phyloP scores from a whole-genome alignment of 2,329 filamentous ascomycete species.

The Metarhizium robertsii region DNA sequence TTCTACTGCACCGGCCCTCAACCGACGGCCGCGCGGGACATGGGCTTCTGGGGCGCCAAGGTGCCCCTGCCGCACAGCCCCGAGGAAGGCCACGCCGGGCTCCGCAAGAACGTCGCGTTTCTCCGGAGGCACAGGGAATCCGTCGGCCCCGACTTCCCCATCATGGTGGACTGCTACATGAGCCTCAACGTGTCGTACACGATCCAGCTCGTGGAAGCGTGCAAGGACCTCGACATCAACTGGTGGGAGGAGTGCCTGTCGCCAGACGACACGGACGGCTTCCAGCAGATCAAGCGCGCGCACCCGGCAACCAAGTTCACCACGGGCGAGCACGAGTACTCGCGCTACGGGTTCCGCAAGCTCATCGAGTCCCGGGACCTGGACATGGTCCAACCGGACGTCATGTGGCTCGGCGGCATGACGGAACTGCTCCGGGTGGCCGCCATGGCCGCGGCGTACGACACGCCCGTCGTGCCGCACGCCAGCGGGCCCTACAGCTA shows the following conservation, averaged over 20 bases:
- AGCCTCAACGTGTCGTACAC: conserved; percentile 87
- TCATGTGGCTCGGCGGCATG: conserved; percentile 94
- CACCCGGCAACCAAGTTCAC: conserved; percentile 90
- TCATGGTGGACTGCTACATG: conserved; percentile 98
- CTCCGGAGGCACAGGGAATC: conserved; percentile 74
- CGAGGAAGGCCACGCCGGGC: conserved; percentile 71
- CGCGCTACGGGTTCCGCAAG: conserved; percentile 88
- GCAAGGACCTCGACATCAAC: conserved; percentile 77
- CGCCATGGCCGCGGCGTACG: conserved; percentile 83
- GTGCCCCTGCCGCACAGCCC: conserved; percentile 84
- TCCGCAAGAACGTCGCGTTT: conserved; percentile 86
- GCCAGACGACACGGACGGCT: conserved; percentile 87
- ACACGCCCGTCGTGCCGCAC: conserved; percentile 91
- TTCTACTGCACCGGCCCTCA: conserved; percentile 95
- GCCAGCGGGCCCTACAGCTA: conserved; percentile 92
- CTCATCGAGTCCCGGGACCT: conserved; percentile 84
- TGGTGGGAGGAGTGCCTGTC: conserved; percentile 96
- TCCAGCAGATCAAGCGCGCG: conserved; percentile 79
- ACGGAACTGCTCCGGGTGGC: conserved; percentile 86
- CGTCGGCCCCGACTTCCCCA: conserved; percentile 81
- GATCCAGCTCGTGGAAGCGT: conserved; percentile 79
- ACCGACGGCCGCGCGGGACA: conserved; percentile 66
- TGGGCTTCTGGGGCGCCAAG: conserved; percentile 88
- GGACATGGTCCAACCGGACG: conserved; percentile 90
- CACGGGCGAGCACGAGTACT: conserved; percentile 93